Conservation (phyloP, 2,329 filamentous ascomycete species). For the Pseudogymnoascus sp. region DNA sequence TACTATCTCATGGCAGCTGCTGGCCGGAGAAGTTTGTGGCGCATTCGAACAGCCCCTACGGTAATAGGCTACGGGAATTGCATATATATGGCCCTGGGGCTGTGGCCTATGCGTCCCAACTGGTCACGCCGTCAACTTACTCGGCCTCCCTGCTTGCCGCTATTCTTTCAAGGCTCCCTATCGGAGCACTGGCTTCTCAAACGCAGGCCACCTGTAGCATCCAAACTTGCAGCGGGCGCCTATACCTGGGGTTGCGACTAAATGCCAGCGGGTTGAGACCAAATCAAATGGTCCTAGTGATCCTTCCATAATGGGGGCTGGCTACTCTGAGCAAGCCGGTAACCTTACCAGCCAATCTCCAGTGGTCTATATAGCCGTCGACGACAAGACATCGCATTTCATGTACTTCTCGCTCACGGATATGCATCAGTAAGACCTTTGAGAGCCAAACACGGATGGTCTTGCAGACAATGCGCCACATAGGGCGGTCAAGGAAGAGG, state of each 20-base stretch:
- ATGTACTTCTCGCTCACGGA: background rate
- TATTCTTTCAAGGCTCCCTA: slow-evolving; percentile 3
- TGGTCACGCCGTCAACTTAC: background rate
- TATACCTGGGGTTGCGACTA: background rate
- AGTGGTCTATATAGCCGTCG: slow-evolving; percentile 1
- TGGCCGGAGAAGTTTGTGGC: background rate
- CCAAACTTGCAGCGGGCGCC: background rate
- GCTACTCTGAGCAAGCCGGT: background rate
- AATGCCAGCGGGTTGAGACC: background rate
- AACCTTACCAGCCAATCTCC: background rate
- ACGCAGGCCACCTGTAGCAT: background rate
- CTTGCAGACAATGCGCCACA: background rate
- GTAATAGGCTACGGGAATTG: background rate
- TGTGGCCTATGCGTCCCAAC: background rate
- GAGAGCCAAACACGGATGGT: background rate
- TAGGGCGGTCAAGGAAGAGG: background rate
- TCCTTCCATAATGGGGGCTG: background rate
- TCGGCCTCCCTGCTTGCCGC: background rate
- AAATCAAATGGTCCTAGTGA: background rate
- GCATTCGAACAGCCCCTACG: background rate
- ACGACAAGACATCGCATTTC: background rate
- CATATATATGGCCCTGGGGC: background rate
- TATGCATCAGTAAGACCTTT: background rate
- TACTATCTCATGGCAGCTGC: background rate
- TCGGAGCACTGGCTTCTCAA: background rate